phyloP scores from a whole-genome alignment of 805 yeast species.

The Myxozyma lipomycoides region DNA sequence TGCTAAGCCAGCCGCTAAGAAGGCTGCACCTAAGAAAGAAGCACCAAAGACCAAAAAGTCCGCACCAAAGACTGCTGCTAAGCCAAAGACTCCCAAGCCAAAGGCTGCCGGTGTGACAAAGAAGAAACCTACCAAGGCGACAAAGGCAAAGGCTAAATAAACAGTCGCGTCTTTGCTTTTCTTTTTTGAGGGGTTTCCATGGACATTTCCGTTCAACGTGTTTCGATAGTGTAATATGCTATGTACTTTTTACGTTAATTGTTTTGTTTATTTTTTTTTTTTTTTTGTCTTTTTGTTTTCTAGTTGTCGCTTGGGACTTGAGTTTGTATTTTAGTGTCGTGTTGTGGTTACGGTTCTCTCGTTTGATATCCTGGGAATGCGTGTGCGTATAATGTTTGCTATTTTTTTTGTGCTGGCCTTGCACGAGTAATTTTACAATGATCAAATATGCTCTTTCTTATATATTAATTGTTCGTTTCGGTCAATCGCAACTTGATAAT shows the following conservation, averaged over 20 bases:
- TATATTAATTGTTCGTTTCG: no score
- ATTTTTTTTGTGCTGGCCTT: no score
- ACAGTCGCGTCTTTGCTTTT: slow-evolving; percentile 21
- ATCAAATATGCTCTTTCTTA: no score
- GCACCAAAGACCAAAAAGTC: slow-evolving; percentile 30
- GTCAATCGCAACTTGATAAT: no score
- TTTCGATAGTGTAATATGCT: slow-evolving; percentile 12
- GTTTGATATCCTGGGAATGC: no score
- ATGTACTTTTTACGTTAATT: not conserved
- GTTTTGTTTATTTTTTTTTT: not conserved
- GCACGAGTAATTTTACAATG: no score
- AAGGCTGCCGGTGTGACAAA: slow-evolving; percentile 24
- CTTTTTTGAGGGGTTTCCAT: not conserved
- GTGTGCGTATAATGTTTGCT: no score
- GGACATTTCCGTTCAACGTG: no score
- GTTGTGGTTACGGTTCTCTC: no score
- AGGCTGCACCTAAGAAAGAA: slow-evolving; percentile 28
- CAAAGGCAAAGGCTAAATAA: slow-evolving; percentile 27
- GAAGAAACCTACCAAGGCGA: slow-evolving; percentile 33
- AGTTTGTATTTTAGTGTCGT: not conserved
- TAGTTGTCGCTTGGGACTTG: slow-evolving; percentile 1
- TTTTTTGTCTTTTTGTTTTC: not conserved
- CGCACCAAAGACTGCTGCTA: slow-evolving; percentile 18
- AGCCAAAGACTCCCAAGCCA: slow-evolving; percentile 23
- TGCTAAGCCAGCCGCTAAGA: slow-evolving; percentile 20